Evolutionary conservation across 768 basidiomycete species (phyloP).

Genomic region (Leccinum subgranulosum): DNA sequence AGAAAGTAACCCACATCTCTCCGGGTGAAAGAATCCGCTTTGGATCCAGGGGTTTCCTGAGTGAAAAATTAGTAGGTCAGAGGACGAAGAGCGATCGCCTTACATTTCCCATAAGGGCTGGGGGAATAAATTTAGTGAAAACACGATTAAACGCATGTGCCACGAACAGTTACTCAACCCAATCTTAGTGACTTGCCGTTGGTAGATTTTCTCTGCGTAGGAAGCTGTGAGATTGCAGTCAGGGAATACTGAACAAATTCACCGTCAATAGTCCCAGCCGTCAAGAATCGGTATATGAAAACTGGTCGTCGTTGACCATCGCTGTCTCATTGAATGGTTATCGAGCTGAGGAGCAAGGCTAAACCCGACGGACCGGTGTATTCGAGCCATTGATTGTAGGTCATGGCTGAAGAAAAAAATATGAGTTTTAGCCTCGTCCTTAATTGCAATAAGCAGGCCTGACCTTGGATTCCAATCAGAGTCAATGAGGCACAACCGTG

Average conservation of each 20-base stretch:
- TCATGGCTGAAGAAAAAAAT: conserved; percentile 58
- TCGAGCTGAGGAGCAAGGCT: background rate
- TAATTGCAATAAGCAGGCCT: background rate
- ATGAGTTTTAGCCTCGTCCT: background rate
- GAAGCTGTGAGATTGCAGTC: background rate
- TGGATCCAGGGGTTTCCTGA: conserved; percentile 50
- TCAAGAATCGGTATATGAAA: conserved; percentile 84
- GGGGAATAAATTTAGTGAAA: conserved; percentile 8
- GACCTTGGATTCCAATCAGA: conserved; percentile 95
- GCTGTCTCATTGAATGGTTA: conserved; percentile 37
- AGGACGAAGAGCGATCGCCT: conserved; percentile 6
- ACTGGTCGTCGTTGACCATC: conserved; percentile 94
- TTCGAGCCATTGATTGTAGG: conserved; percentile 95
- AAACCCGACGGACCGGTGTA: conserved; percentile 64
- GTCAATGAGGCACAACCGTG: conserved; percentile 81
- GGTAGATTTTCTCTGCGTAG: conserved; percentile 78
- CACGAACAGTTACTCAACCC: conserved; percentile 81
- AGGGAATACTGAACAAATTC: conserved; percentile 11
- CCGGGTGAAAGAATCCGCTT: conserved; percentile 81
- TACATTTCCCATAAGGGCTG: conserved; percentile 74
- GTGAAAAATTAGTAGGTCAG: conserved; percentile 7
- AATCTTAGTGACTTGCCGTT: conserved; percentile 92
- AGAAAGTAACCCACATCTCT: conserved; percentile 62
- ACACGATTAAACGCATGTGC: conserved; percentile 4
- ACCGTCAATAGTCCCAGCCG: conserved; percentile 90